phyloP scores from a whole-genome alignment of 306 rosid species.

The Inga leiocalycina region DNA sequence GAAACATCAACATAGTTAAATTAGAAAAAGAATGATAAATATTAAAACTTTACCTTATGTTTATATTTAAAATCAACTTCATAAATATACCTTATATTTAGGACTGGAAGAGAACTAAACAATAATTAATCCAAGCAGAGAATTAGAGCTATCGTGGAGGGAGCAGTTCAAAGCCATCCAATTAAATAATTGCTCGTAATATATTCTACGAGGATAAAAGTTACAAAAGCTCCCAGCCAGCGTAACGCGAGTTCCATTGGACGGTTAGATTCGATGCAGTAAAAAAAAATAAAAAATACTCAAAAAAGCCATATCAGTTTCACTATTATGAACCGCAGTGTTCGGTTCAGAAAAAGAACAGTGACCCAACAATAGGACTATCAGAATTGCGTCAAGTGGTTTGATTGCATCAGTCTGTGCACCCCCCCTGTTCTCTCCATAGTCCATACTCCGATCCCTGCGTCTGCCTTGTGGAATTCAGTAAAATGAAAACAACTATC shows the following conservation, averaged over 20 bases:
- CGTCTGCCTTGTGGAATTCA: slow-evolving; percentile 35
- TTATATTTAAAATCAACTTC: no score
- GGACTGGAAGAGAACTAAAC: no score
- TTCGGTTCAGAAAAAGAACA: slow-evolving; percentile 57
- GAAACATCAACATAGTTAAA: no score
- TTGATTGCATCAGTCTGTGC: slow-evolving; percentile 31
- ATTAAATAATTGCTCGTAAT: neutral
- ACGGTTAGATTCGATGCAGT: slow-evolving; percentile 43
- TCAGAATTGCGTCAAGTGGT: slow-evolving; percentile 39
- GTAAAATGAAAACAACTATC: slow-evolving; percentile 26
- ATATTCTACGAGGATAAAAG: slow-evolving; percentile 5
- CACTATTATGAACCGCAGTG: slow-evolving; percentile 54
- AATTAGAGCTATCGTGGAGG: neutral
- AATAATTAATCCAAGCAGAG: neutral
- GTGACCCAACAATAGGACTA: slow-evolving; percentile 55
- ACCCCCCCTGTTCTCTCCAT: slow-evolving; percentile 12
- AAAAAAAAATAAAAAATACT: neutral
- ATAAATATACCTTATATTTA: no score
- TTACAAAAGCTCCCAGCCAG: slow-evolving; percentile 1
- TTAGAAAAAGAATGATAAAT: no score
- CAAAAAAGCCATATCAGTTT: slow-evolving; percentile 41
- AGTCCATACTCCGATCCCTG: neutral
- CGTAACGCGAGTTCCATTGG: slow-evolving; percentile 28
- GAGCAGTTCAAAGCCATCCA: neutral
- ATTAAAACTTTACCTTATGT: no score